These are phyloP conservation scores for Penicillium sp. DNA, from an alignment of 2,329 filamentous ascomycete species.

Conservation along the genomic window DNA sequence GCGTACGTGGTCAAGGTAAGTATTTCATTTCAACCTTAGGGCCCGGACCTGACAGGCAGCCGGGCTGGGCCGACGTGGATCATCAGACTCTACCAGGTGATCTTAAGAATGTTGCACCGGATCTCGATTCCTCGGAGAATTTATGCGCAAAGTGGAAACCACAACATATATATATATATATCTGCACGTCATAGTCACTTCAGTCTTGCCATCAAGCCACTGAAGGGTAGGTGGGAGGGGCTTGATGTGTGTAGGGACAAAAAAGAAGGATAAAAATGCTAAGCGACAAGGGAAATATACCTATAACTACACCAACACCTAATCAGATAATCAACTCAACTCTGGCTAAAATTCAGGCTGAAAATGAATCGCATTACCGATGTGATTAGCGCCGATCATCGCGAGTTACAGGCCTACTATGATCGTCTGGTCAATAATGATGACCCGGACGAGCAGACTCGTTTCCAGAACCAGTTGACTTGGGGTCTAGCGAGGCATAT, in stretches of 20 bases:
- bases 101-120: neutral
- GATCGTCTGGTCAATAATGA: constrained; percentile 50
- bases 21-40: neutral
- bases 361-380: constrained; percentile 42
- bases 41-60: neutral
- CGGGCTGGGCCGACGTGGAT: neutral
- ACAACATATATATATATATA: neutral
- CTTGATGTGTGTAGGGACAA: too few relatives aligned
- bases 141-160: too few relatives aligned
- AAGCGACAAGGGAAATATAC: neutral
- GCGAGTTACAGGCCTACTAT: constrained; percentile 51
- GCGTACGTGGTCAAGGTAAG: too few relatives aligned
- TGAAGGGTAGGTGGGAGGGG: neutral
- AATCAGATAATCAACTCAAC: neutral
- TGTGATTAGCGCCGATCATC: constrained; percentile 51
- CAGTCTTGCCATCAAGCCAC: constrained; percentile 3
- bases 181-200: constrained; percentile 15
- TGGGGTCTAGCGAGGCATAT: constrained; percentile 61
- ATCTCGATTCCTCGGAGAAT: constrained; percentile 2
- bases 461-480: constrained; percentile 59
- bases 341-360: neutral
- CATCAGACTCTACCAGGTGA: constrained; percentile 13
- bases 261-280: too few relatives aligned
- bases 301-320: neutral
- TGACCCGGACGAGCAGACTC: constrained; percentile 51